Base-by-base conservation (phyloP, 768 basidiomycete genomes). In the Pleurotus citrinopileatus region DNA sequence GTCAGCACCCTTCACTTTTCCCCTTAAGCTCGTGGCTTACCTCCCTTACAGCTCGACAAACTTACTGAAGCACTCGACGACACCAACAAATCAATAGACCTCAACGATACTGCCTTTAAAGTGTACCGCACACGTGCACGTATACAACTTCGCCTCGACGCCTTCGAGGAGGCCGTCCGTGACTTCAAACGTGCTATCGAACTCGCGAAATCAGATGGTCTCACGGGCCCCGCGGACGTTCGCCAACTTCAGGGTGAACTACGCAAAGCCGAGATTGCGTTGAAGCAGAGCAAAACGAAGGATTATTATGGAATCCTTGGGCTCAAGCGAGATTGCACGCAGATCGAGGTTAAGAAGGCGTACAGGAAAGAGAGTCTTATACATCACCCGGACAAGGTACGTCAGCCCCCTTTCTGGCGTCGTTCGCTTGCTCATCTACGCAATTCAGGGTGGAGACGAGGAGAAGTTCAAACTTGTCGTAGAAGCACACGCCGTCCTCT, bases 391-490 rank as follows among this genome's bases (percentile, higher is more conserved):
- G 90, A 92, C 68, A 92, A 92, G 80, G 86, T 86, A 17, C 22
- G 4, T 28, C 19, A 29, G 52, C 54, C 4, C 55, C 17, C 37
- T 29, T 53, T 27, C 60, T 50, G 58, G 15, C 26, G 38, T 43
- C 19, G 28, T 23, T 26, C 19, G 38, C 17, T n/a, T 40, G 15
- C 7, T 9, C 12, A 15, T 13, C 48, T 20, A 53, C 32, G 6
- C 19, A 37, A 40, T 13, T 43, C 56, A 91, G 86, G 94, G 95
- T 23, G 95, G 95, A 25, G 91, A 94, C 65, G 94, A 96, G 62
- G 96, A 97, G 65, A 89, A 91, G 61, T 98, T 98, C 82, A 97
- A 98, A 69, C 78, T 93, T 19, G 86, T 92, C 26, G 83, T 76
- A 0, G 93, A 94, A 68, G 90, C 91, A 2, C 78, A 94, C 57